Evolutionary conservation across 345 rosid genomes (phyloP).

Genomic region (Durio zibethinus): DNA sequence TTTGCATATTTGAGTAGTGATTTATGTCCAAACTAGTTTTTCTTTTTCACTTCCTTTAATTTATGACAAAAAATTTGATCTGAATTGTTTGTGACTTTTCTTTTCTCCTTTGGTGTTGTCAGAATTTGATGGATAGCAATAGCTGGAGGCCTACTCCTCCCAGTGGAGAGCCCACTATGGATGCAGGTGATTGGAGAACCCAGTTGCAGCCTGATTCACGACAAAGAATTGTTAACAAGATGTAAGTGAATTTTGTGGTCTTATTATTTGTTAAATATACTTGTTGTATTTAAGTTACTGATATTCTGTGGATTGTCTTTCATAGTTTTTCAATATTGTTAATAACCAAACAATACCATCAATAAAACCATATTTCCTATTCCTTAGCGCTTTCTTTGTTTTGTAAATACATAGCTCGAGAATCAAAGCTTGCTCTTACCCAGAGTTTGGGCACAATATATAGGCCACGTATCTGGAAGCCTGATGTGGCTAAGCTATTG

Average conservation of each 20-base stretch:
- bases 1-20: background rate
- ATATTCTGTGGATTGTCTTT: background rate
- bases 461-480: background rate
- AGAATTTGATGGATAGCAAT: conserved; percentile 33
- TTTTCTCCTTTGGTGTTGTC: background rate
- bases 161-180: conserved; percentile 37
- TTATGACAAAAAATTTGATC: background rate
- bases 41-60: background rate
- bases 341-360: background rate
- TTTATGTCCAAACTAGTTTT: background rate
- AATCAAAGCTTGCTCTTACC: conserved; percentile 1
- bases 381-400: background rate
- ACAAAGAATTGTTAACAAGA: conserved; percentile 41
- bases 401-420: background rate
- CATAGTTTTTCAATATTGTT: background rate
- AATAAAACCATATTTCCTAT: background rate
- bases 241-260: conserved; percentile 34
- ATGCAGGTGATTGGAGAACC: conserved; percentile 60
- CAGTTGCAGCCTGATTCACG: conserved; percentile 44
- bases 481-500: background rate
- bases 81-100: background rate
- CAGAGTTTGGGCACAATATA: background rate
- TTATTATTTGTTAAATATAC: background rate
- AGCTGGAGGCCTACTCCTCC: conserved; percentile 41
- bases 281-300: background rate